phyloP scores from a whole-genome alignment of 495 filamentous ascomycete species.

The Lasiosphaeris hirsuta region DNA sequence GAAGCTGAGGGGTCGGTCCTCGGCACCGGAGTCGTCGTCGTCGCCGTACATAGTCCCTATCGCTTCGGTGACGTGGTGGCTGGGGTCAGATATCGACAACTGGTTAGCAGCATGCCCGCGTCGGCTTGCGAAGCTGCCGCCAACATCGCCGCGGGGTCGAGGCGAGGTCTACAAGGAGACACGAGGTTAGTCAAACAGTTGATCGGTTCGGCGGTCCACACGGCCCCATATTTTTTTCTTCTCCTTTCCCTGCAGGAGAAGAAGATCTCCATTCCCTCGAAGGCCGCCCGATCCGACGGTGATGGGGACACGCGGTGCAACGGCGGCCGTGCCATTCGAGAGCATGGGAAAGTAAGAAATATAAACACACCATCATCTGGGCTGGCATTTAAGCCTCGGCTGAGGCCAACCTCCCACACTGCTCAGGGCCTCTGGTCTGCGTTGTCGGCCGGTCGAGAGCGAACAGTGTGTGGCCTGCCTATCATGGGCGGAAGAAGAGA shows the following conservation, averaged over 20 bases:
- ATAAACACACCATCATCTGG: conserved; percentile 38
- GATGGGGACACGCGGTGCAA: not conserved
- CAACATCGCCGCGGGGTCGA: conserved; percentile 50
- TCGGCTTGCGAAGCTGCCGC: conserved; percentile 52
- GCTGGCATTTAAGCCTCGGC: conserved; percentile 31
- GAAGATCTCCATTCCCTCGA: conserved; percentile 4
- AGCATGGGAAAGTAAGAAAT: not conserved
- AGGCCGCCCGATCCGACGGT: conserved; percentile 2
- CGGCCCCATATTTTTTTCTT: conserved; percentile 28
- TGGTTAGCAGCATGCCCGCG: conserved; percentile 50
- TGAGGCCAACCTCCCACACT: conserved; percentile 34
- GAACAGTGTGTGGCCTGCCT: conserved; percentile 24
- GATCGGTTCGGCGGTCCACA: conserved; percentile 24
- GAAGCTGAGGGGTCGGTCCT: conserved; percentile 49
- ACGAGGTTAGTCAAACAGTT: conserved; percentile 20
- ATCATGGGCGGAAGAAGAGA: conserved; percentile 34
- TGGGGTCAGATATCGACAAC: conserved; percentile 59
- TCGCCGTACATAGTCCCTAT: conserved; percentile 96
- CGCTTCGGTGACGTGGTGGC: conserved; percentile 96
- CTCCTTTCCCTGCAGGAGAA: conserved; percentile 19
- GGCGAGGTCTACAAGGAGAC: conserved; percentile 47
- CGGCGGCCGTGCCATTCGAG: not conserved
- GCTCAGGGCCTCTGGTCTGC: conserved; percentile 24
- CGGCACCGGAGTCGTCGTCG: conserved; percentile 41
- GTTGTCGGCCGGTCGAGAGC: conserved; percentile 15